Evolutionary conservation across 2,329 filamentous ascomycete species (phyloP).

Genomic region (Ascosphaera pollenicola): DNA sequence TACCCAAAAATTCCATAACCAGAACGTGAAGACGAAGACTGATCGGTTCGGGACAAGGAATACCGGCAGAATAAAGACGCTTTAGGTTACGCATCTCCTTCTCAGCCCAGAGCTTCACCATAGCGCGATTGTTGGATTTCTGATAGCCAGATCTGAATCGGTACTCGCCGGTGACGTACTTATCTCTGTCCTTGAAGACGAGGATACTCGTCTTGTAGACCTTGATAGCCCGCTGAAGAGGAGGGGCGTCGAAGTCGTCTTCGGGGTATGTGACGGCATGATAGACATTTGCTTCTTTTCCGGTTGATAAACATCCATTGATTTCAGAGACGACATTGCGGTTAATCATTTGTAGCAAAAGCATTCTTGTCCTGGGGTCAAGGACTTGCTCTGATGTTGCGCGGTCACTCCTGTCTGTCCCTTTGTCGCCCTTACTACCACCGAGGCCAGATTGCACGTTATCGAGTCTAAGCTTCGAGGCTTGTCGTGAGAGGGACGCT

Average conservation of each 20-base stretch:
- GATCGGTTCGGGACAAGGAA: slow-evolving; percentile 76
- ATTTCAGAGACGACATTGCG: slow-evolving; percentile 72
- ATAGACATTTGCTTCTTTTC: slow-evolving; percentile 97
- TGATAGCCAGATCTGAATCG: slow-evolving; percentile 78
- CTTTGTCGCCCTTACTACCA: slow-evolving; percentile 21
- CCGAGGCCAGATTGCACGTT: slow-evolving; percentile 31
- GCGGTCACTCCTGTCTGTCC: slow-evolving; percentile 62
- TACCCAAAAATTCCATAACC: slow-evolving; percentile 83
- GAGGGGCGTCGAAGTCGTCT: slow-evolving; percentile 27
- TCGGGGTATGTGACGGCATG: slow-evolving; percentile 48
- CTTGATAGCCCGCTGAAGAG: slow-evolving; percentile 72
- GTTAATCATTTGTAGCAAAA: slow-evolving; percentile 90
- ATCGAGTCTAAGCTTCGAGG: slow-evolving; percentile 64
- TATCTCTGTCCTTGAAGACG: slow-evolving; percentile 92
- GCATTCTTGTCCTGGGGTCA: slow-evolving; percentile 85
- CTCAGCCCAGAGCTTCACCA: slow-evolving; percentile 98
- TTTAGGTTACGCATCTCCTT: slow-evolving; percentile 93
- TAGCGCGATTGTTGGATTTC: slow-evolving; percentile 84
- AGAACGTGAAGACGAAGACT: slow-evolving; percentile 83
- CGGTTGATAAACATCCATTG: slow-evolving; percentile 85
- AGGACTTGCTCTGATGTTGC: slow-evolving; percentile 90
- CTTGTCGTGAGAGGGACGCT: slow-evolving; percentile 62
- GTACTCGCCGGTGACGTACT: slow-evolving; percentile 88
- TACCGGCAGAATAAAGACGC: slow-evolving; percentile 60
- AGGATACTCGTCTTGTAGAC: slow-evolving; percentile 98